These are phyloP conservation scores for Dryas integrifolia DNA, from an alignment of 331 rosid species.

Conservation along the genomic window DNA sequence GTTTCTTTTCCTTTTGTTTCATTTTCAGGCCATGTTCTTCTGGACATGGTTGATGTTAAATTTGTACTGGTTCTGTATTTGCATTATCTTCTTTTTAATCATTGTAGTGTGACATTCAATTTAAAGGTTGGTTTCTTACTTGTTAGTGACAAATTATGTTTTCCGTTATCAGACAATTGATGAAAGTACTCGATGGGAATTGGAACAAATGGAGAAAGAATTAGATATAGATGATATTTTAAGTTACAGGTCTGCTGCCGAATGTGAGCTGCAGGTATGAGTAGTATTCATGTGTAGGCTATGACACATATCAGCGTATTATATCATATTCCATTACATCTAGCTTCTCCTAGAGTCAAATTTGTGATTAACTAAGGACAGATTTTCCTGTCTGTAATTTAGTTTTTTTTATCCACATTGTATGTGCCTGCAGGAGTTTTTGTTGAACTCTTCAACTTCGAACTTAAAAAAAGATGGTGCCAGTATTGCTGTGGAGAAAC, in stretches of 20 bases:
- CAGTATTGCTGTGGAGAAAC: conserved; percentile 46
- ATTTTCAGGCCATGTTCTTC: background rate
- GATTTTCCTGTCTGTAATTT: background rate
- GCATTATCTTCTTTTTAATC: background rate
- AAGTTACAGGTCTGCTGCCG: conserved; percentile 78
- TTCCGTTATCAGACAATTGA: conserved; percentile 62
- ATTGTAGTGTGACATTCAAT: background rate
- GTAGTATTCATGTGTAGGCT: conserved; percentile 4
- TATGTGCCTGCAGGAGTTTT: conserved; percentile 50
- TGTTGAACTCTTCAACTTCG: conserved; percentile 41
- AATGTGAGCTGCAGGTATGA: conserved; percentile 73
- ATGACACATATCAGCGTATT: background rate
- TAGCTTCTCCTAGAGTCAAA: conserved; percentile 1
- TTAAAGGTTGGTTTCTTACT: conserved; percentile 1
- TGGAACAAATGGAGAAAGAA: conserved; percentile 91
- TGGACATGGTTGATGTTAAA: conserved; percentile 1
- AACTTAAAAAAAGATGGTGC: conserved; percentile 28
- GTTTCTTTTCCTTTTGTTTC: background rate
- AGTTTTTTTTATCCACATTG: conserved; percentile 5
- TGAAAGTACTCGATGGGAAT: conserved; percentile 53
- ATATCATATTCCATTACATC: background rate
- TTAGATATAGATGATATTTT: conserved; percentile 82
- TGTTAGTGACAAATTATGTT: background rate
- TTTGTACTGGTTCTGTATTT: background rate
- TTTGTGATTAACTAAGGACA: background rate